Evolutionary conservation across 1,284 basidiomycete genomes (phyloP).

Genomic region (Sphagnurus paluster): DNA sequence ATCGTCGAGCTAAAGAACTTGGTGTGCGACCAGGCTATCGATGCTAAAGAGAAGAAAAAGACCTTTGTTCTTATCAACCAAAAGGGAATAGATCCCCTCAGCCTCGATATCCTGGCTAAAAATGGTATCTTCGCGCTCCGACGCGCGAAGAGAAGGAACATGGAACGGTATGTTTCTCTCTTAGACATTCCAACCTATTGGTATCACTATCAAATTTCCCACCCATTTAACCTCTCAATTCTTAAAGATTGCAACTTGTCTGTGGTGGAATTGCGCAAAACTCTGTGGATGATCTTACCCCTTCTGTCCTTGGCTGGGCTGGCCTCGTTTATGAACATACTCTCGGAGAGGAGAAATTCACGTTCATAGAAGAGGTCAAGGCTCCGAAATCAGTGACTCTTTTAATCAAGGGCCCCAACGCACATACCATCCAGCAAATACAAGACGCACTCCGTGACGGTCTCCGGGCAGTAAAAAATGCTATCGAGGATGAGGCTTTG

Average conservation of each 20-base stretch:
- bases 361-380: slow-evolving; percentile 96
- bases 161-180: slow-evolving; percentile 75
- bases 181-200: too few species aligned
- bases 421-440: slow-evolving; percentile 95
- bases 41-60: slow-evolving; percentile 77
- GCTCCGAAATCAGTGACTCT: slow-evolving; percentile 97
- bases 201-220: slow-evolving; percentile 9
- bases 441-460: slow-evolving; percentile 98
- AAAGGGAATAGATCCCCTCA: slow-evolving; percentile 99
- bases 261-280: slow-evolving; percentile 97
- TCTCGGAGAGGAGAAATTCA: slow-evolving; percentile 98
- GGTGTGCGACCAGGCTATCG: slow-evolving; percentile 92
- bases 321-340: slow-evolving; percentile 99
- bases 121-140: slow-evolving; percentile 95
- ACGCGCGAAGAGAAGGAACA: slow-evolving; percentile 95
- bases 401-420: slow-evolving; percentile 97
- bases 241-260: slow-evolving; percentile 79
- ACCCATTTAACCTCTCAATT: slow-evolving; percentile 19
- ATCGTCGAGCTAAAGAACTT: slow-evolving; percentile 96
- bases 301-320: slow-evolving; percentile 93
- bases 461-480: slow-evolving; percentile 95
- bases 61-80: slow-evolving; percentile 98
- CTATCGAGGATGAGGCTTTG: slow-evolving; percentile 86
- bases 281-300: slow-evolving; percentile 94
- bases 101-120: slow-evolving; percentile 95